Conservation (phyloP, 192 early-diverging fungal species). For the Rhizoclosmatium sp. region DNA sequence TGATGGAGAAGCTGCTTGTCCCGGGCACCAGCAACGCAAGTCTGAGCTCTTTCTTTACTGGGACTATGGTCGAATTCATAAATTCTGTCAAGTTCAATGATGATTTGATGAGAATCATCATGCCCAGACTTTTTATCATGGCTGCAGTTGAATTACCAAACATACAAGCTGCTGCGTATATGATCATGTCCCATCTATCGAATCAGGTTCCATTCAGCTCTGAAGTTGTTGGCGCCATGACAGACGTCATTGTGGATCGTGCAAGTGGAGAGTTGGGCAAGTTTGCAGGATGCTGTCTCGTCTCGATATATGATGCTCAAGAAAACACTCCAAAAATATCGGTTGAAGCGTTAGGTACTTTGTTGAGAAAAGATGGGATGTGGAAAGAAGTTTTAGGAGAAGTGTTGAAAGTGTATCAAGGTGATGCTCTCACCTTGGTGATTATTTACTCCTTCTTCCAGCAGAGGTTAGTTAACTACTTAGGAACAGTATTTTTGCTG, state of each 20-base stretch:
- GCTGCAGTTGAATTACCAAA: conserved; percentile 59
- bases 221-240: conserved; percentile 54
- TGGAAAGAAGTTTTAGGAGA: conserved; percentile 15
- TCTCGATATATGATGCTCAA: conserved; percentile 37
- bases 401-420: conserved; percentile 29
- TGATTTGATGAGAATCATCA: conserved; percentile 62
- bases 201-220: conserved; percentile 54
- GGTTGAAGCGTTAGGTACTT: background rate
- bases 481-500: background rate
- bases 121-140: conserved; percentile 64
- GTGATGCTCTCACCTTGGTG: conserved; percentile 7
- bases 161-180: conserved; percentile 57
- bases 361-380: background rate
- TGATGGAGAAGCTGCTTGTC: conserved; percentile 38
- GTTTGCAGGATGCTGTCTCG: conserved; percentile 29
- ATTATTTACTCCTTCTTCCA: conserved; percentile 16
- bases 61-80: conserved; percentile 67
- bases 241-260: conserved; percentile 52
- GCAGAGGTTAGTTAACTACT: conserved; percentile 6
- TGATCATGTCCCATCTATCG: conserved; percentile 73
- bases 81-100: conserved; percentile 57
- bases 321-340: conserved; percentile 12
- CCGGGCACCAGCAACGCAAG: conserved; percentile 55
- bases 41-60: conserved; percentile 72
- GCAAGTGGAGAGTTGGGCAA: conserved; percentile 31